Evolutionary conservation across 352 stramenopile species (phyloP), one percentile per base, ranked within the genome.

Genomic region (Vaucheria bursata): DNA sequence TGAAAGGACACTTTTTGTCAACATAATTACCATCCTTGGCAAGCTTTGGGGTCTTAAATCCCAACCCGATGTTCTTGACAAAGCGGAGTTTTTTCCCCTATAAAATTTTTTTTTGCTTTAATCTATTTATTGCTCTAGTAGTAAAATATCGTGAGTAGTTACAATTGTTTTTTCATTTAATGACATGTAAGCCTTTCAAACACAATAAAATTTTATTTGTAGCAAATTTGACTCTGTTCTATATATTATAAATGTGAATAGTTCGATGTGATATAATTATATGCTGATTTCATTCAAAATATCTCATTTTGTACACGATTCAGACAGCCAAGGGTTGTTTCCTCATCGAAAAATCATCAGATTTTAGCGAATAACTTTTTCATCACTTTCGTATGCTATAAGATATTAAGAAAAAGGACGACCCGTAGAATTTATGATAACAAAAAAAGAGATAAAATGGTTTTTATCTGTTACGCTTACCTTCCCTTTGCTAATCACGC

Each of bases 1-100:
- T 99, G 91, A 99, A 99, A 75, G 96, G 96, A 89, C 95, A 99
- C 91, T 99, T 99, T 90, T 98, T 98, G 92, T 99, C 95, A 50
- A 98, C 91, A 88, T 98, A 99, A 85, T 89, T 96, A 83, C 93
- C 94, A 79, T 94, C 87, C 74, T 92, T 96, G 80, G 94, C 95
- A 49, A 88, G 84, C 87, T 97, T 97, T 69, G 96, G 96, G 71
- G 96, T 98, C 91, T 98, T 98, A 91, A 98, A 98, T 79, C 95
- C 96, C 75, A 99, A 91, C 79, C 96, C 96, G 80, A 99, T 91
- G 83, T 94, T 94, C 87, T 97, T 97, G 77, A 94, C 93, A 85
- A 94, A 98, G 71, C 95, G 93, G 80, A 96, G 94, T 78, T 92
- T 90, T 73, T 93, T 92, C 66, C 18, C 1, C 12, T 18, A 59